Conservation (phyloP, 768 basidiomycete species). For the Podaxis pistillaris region DNA sequence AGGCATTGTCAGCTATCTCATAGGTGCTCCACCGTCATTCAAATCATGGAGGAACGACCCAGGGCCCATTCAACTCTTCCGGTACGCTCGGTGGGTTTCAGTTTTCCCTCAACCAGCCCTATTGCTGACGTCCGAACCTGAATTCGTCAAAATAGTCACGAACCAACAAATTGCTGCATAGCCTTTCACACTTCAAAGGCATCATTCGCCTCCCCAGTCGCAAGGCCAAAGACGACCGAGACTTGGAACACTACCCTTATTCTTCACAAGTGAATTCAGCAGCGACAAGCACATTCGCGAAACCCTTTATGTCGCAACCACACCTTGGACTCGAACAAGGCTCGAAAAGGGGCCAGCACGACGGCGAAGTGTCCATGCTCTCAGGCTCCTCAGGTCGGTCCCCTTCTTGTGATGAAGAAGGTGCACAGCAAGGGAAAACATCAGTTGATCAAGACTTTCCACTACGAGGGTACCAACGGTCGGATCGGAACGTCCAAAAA, state of each 20-base stretch:
- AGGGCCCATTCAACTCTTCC: conserved; percentile 10
- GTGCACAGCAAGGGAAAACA: background rate
- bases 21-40: background rate
- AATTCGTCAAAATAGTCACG: conserved; percentile 21
- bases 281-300: conserved; percentile 22
- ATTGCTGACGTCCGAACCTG: background rate
- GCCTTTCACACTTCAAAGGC: conserved; percentile 35
- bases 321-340: conserved; percentile 26
- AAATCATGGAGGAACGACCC: conserved; percentile 11
- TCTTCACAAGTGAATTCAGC: conserved; percentile 12
- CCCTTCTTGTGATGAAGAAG: conserved; percentile 13
- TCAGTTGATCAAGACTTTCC: conserved; percentile 7
- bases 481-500: conserved; percentile 4
- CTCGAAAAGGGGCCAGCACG: conserved; percentile 5
- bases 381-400: conserved; percentile 17
- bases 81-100: conserved; percentile 10
- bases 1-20: background rate
- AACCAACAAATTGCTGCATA: conserved; percentile 37
- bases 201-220: conserved; percentile 31
- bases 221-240: conserved; percentile 25
- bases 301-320: conserved; percentile 49
- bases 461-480: conserved; percentile 6
- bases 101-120: background rate
- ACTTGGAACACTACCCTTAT: conserved; percentile 20
- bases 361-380: conserved; percentile 23